phyloP scores from a whole-genome alignment of 2,329 filamentous ascomycete species.

The Aspergillus carbonarius region DNA sequence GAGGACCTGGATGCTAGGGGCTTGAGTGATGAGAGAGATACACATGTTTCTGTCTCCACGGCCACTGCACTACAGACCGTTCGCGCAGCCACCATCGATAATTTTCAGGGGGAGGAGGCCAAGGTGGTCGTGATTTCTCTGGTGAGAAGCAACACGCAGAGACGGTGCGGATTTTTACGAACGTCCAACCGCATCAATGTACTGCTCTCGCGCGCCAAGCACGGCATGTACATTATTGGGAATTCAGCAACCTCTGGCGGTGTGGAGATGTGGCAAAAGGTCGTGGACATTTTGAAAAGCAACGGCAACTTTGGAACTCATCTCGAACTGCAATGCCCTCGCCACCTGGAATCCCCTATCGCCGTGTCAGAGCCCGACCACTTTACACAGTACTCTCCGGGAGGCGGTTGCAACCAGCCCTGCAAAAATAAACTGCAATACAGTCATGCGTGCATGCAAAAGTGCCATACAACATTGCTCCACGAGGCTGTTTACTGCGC shows the following conservation, averaged over 20 bases:
- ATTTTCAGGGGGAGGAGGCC: constrained; percentile 76
- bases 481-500: constrained; percentile 45
- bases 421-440: constrained; percentile 50
- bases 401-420: constrained; percentile 59
- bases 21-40: constrained; percentile 28
- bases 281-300: constrained; percentile 53
- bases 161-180: constrained; percentile 63
- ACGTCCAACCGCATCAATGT: constrained; percentile 70
- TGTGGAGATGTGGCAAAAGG: constrained; percentile 64
- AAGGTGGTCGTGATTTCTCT: constrained; percentile 69
- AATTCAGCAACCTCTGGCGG: constrained; percentile 58
- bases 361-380: constrained; percentile 56
- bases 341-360: constrained; percentile 57
- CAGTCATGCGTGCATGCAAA: constrained; percentile 46
- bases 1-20: constrained; percentile 52
- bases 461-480: constrained; percentile 47
- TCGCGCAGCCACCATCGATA: constrained; percentile 66
- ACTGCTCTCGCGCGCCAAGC: constrained; percentile 63
- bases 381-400: constrained; percentile 56
- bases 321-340: constrained; percentile 59
- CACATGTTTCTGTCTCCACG: not conserved
- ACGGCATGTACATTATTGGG: constrained; percentile 71
- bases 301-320: constrained; percentile 50
- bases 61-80: constrained; percentile 43
- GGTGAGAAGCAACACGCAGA: constrained; percentile 64